phyloP scores from a whole-genome alignment of 192 early-diverging fungal species.

The Rhizophagus sp. region DNA sequence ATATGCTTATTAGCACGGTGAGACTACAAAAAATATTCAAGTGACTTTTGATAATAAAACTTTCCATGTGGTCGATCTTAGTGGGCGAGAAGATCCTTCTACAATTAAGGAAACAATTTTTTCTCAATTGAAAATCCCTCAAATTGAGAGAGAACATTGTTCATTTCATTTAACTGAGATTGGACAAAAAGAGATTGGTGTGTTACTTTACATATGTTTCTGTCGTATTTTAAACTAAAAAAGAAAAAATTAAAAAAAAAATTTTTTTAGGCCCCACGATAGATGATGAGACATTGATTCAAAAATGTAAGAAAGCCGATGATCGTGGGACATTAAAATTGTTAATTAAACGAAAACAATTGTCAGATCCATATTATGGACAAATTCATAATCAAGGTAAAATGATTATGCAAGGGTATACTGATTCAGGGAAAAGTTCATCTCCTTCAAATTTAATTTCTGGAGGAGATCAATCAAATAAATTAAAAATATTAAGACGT shows the following conservation, averaged over 20 bases:
- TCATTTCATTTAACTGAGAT: conserved; percentile 13
- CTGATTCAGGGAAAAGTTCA: background rate
- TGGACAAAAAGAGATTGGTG: conserved; percentile 5
- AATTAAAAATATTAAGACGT: background rate
- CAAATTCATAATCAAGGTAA: background rate
- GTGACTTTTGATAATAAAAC: conserved; percentile 41
- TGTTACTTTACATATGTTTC: background rate
- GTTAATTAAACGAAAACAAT: conserved; percentile 5
- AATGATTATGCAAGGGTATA: background rate
- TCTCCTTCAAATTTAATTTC: background rate
- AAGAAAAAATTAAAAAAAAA: background rate
- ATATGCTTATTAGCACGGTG: background rate
- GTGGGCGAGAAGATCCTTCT: conserved; percentile 34
- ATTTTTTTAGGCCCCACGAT: background rate
- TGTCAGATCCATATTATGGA: background rate
- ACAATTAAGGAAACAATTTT: conserved; percentile 42
- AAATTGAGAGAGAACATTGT: conserved; percentile 3
- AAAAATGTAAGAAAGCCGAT: conserved; percentile 19
- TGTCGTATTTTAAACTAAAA: background rate
- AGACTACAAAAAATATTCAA: conserved; percentile 33
- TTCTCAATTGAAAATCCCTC: conserved; percentile 6
- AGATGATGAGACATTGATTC: conserved; percentile 7
- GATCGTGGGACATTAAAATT: conserved; percentile 1
- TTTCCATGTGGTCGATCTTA: conserved; percentile 40
- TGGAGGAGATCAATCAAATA: background rate